Percentiles rank a stretch among this genome's conserved stretches.
phyloP scores from a whole-genome alignment of 139 green algal species.

The Pseudopediastrum boryanum region DNA sequence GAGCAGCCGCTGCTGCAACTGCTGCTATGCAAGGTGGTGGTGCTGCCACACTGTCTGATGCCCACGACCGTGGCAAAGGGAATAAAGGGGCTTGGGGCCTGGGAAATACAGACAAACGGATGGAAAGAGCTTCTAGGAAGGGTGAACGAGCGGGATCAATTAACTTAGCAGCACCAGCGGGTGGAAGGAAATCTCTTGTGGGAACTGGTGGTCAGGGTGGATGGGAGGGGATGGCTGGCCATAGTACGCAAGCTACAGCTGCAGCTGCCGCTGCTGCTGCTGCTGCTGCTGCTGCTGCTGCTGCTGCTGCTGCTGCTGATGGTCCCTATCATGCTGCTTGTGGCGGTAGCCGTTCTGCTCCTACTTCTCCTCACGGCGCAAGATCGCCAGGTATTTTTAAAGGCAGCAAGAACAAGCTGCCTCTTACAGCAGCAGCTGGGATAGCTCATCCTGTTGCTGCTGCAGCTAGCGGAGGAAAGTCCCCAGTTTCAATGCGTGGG shows the following conservation, averaged over 20 bases:
- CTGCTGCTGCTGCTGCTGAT: conserved; percentile 5
- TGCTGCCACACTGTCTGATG: no score
- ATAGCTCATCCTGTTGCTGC: no score
- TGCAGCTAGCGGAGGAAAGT: no score
- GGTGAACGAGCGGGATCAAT: background rate
- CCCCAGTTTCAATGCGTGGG: no score
- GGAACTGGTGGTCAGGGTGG: background rate
- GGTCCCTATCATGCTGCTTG: background rate
- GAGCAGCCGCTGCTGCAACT: no score
- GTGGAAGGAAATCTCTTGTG: background rate
- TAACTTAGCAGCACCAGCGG: background rate
- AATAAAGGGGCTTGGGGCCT: conserved; percentile 19
- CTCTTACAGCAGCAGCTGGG: no score
- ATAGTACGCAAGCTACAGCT: background rate
- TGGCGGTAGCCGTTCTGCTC: no score
- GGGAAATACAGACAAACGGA: background rate
- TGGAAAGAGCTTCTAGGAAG: background rate
- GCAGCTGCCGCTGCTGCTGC: background rate
- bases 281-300: background rate
- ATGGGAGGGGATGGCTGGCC: background rate
- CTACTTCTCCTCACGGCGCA: no score
- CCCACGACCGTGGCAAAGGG: background rate
- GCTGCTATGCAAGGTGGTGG: no score
- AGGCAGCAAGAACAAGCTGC: no score
- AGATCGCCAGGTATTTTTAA: no score